Percentiles rank a stretch among this genome's conserved stretches.
Evolutionary conservation across 495 filamentous ascomycete species (phyloP).

Genomic region (Tuber calosporum): DNA sequence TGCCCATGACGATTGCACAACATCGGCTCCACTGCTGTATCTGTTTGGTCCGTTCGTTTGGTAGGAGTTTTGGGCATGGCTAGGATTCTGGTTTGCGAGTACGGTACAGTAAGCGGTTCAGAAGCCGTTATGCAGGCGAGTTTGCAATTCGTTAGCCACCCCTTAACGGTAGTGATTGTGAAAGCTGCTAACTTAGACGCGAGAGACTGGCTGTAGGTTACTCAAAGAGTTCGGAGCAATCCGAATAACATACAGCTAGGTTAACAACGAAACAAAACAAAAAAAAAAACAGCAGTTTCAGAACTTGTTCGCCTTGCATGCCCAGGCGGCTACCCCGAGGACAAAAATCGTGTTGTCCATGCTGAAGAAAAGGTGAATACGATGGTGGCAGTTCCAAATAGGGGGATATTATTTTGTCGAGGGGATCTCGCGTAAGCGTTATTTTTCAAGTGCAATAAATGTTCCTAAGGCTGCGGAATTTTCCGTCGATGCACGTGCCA

Average conservation of each 20-base stretch:
- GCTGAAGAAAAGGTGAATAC: neutral
- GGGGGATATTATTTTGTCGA: neutral
- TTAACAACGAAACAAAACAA: too few relatives aligned
- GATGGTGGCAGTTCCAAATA: neutral
- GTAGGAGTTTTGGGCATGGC: neutral
- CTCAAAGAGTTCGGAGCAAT: neutral
- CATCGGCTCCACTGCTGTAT: neutral
- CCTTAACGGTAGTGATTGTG: too few relatives aligned
- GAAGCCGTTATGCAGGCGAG: too few relatives aligned
- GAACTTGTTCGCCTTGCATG: too few relatives aligned
- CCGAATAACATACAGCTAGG: neutral
- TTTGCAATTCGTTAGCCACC: too few relatives aligned
- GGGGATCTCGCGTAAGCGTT: neutral
- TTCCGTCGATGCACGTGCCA: neutral
- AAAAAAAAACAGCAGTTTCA: too few relatives aligned
- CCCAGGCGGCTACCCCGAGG: too few relatives aligned
- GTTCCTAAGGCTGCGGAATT: neutral
- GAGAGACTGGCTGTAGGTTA: too few relatives aligned
- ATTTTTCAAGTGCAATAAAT: neutral
- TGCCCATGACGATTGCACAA: neutral
- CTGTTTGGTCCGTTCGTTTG: neutral
- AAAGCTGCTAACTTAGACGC: too few relatives aligned
- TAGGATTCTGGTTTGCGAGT: neutral
- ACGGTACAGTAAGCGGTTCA: too few relatives aligned
- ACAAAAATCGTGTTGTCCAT: too few relatives aligned